Evolutionary conservation across 495 filamentous ascomycete genomes (phyloP).

Genomic region (Penicillium silybi): DNA sequence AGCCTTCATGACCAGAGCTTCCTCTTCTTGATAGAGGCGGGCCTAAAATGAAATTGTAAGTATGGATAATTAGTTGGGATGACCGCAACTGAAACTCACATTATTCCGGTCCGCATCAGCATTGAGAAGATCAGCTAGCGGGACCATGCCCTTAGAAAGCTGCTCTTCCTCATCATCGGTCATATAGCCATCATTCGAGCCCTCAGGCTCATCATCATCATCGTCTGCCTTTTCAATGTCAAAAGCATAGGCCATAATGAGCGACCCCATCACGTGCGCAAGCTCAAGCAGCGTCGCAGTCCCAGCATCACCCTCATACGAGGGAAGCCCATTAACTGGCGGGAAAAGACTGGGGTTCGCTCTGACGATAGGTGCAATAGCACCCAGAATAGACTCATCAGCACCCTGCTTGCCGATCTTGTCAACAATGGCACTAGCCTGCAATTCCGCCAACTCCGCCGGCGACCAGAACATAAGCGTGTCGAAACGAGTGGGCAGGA

Average conservation of each 20-base stretch:
- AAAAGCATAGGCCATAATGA: conserved; percentile 95
- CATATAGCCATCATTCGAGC: conserved; percentile 59
- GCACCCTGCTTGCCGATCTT: conserved; percentile 77
- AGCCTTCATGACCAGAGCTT: conserved; percentile 60
- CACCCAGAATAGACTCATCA: conserved; percentile 60
- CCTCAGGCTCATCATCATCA: conserved; percentile 50
- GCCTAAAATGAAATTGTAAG: conserved; percentile 33
- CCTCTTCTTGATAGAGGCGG: conserved; percentile 67
- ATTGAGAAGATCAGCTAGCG: conserved; percentile 89
- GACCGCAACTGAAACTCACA: conserved; percentile 31
- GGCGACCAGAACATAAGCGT: conserved; percentile 89
- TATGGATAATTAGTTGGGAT: neutral
- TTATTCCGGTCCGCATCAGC: conserved; percentile 84
- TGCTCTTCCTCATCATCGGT: conserved; percentile 67
- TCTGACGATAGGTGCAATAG: conserved; percentile 58
- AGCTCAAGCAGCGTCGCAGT: conserved; percentile 54
- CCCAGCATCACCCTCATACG: conserved; percentile 41
- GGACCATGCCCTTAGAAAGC: conserved; percentile 78
- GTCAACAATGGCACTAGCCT: conserved; percentile 68
- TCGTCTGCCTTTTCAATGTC: conserved; percentile 63
- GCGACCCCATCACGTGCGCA: conserved; percentile 74
- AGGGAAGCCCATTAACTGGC: conserved; percentile 46
- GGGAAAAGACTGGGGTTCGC: conserved; percentile 42
- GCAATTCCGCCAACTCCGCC: conserved; percentile 66
- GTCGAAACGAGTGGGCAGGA: conserved; percentile 75